phyloP scores from a whole-genome alignment of 2,329 filamentous ascomycete genomes.

The Sarocladium strictum region DNA sequence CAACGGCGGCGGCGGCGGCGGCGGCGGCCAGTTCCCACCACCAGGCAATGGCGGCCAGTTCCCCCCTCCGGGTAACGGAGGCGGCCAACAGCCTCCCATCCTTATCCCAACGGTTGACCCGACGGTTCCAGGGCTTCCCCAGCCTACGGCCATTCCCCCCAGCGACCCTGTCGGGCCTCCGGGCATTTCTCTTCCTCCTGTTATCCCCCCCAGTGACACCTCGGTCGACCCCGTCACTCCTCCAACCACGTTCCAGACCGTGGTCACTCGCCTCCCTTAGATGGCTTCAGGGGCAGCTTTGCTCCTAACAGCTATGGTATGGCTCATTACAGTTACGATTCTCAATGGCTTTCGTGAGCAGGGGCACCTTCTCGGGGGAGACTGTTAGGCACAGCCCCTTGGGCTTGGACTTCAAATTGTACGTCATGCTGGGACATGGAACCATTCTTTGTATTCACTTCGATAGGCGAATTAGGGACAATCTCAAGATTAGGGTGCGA shows the following conservation, averaged over 20 bases:
- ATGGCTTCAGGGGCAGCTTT: not conserved
- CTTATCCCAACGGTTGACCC: too few relatives aligned
- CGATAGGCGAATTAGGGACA: not conserved
- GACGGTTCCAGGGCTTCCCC: too few relatives aligned
- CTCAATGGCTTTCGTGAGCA: too few relatives aligned
- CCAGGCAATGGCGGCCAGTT: constrained; percentile 1
- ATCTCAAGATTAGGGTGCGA: not conserved
- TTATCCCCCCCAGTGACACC: not conserved
- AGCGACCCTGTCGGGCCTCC: not conserved
- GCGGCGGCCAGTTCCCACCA: not conserved
- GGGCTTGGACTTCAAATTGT: not conserved
- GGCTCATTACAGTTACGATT: too few relatives aligned
- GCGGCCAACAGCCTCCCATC: not conserved
- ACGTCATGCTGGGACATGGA: not conserved
- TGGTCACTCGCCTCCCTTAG: not conserved
- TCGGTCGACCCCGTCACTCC: not conserved
- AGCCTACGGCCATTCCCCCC: not conserved
- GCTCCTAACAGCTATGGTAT: not conserved
- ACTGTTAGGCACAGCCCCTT: not conserved
- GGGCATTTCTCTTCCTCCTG: not conserved
- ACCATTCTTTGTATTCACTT: not conserved
- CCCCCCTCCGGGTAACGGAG: constrained; percentile 4
- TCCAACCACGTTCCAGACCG: constrained; percentile 3
- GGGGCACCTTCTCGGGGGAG: too few relatives aligned
- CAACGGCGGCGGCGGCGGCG: not conserved